Percentiles rank a stretch among this genome's conserved stretches.
Evolutionary conservation across 495 filamentous ascomycete genomes (phyloP).

Genomic region (Antarctomyces pellizariae): DNA sequence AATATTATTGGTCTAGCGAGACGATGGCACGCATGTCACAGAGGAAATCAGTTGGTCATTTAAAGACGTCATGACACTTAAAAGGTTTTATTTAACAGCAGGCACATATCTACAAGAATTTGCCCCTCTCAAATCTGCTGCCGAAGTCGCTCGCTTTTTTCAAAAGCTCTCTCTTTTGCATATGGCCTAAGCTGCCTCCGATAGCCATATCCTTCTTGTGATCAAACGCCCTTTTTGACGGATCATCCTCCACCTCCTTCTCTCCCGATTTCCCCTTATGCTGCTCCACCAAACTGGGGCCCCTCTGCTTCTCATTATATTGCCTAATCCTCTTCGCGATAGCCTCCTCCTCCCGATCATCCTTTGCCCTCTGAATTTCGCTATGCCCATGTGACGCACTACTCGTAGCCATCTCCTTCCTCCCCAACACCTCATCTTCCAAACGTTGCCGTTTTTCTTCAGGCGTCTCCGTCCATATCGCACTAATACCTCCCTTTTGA

Average conservation of each 20-base stretch:
- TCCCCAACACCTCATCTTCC: slow-evolving; percentile 67
- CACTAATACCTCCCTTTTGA: slow-evolving; percentile 22
- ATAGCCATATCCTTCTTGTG: slow-evolving; percentile 83
- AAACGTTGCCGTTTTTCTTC: slow-evolving; percentile 66
- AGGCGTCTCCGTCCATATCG: slow-evolving; percentile 80
- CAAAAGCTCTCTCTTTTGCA: slow-evolving; percentile 58
- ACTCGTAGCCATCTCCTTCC: slow-evolving; percentile 19
- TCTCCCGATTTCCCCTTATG: slow-evolving; percentile 20
- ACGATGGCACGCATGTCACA: no score
- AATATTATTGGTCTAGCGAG: no score
- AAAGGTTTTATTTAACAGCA: neutral
- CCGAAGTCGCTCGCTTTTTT: slow-evolving; percentile 64
- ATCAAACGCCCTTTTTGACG: slow-evolving; percentile 72
- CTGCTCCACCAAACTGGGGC: slow-evolving; percentile 38
- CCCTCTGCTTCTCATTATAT: slow-evolving; percentile 32
- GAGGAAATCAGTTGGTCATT: no score
- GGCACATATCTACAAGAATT: slow-evolving; percentile 33
- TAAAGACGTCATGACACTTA: no score
- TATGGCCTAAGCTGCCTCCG: slow-evolving; percentile 44
- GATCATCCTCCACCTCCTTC: slow-evolving; percentile 59
- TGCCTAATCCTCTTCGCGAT: slow-evolving; percentile 30
- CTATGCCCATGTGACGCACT: slow-evolving; percentile 1
- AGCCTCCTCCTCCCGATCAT: slow-evolving; percentile 15
- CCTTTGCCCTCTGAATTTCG: slow-evolving; percentile 10
- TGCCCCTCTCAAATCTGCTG: slow-evolving; percentile 58